Percentiles rank a stretch among this genome's conserved stretches.
Conservation (phyloP, 2,329 filamentous ascomycete species). For the Alternaria consortialis region DNA sequence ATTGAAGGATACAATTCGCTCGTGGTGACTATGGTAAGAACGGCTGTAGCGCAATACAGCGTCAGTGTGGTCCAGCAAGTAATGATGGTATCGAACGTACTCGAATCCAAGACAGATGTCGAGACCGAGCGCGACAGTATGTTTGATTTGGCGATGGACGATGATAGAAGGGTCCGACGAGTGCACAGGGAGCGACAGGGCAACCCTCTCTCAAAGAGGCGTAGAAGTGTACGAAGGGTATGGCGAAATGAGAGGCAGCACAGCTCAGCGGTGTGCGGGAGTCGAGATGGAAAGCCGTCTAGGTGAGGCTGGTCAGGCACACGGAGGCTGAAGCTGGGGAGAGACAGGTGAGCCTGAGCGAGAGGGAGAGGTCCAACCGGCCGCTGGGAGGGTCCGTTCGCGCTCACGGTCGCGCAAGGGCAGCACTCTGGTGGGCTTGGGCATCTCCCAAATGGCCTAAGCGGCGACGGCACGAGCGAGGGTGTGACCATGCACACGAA, state of each 20-base stretch:
- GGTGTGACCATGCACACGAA: slow-evolving; percentile 22
- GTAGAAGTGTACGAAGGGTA: slow-evolving; percentile 19
- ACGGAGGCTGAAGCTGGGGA: slow-evolving; percentile 41
- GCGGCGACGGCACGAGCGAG: slow-evolving; percentile 33
- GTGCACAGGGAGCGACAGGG: slow-evolving; percentile 33
- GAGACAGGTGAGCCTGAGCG: slow-evolving; percentile 35
- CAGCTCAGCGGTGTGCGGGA: slow-evolving; percentile 47
- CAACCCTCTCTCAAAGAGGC: slow-evolving; percentile 51
- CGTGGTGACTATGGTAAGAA: slow-evolving; percentile 9
- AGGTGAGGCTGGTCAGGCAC: slow-evolving; percentile 45
- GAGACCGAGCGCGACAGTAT: slow-evolving; percentile 23
- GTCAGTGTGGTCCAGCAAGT: slow-evolving; percentile 30
- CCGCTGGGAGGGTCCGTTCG: slow-evolving; percentile 30
- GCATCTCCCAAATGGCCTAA: slow-evolving; percentile 30
- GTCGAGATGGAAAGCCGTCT: slow-evolving; percentile 18
- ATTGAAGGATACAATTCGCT: slow-evolving; percentile 1
- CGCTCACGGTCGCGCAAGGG: slow-evolving; percentile 37
- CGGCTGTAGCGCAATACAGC: slow-evolving; percentile 21
- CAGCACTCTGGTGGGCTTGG: slow-evolving; percentile 26
- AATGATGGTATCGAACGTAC: slow-evolving; percentile 28
- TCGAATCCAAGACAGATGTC: slow-evolving; percentile 30
- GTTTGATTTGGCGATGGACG: slow-evolving; percentile 23
- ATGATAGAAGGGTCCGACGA: slow-evolving; percentile 21
- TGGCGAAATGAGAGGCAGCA: slow-evolving; percentile 47
- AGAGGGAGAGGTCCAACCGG: slow-evolving; percentile 33